Conservation (phyloP, 1,284 basidiomycete genomes). For the Irpex rosettiformis region DNA sequence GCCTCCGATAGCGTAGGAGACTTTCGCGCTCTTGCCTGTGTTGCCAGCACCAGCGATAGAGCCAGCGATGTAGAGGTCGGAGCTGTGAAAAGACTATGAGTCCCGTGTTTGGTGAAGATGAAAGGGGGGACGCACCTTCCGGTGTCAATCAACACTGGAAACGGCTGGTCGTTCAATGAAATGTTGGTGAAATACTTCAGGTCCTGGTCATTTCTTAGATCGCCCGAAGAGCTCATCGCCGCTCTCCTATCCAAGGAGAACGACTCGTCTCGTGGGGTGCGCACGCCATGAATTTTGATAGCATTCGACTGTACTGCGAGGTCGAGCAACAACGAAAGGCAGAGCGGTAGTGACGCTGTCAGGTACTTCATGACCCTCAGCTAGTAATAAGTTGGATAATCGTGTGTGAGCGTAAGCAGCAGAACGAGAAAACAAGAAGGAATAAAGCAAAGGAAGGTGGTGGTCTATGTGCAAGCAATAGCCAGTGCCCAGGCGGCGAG, state of each 20-base stretch:
- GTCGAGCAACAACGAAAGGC: slow-evolving; percentile 26
- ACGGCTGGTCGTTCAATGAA: slow-evolving; percentile 44
- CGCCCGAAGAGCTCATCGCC: slow-evolving; percentile 19
- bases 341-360: slow-evolving; percentile 24
- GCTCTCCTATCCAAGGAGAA: slow-evolving; percentile 17
- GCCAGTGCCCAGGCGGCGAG: background rate
- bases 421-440: background rate
- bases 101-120: background rate
- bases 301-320: slow-evolving; percentile 17
- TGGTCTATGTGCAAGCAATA: background rate
- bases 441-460: slow-evolving; percentile 1
- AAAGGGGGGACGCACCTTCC: slow-evolving; percentile 46
- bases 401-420: background rate
- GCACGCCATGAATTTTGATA: slow-evolving; percentile 19
- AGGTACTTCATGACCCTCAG: slow-evolving; percentile 21
- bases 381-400: too few species aligned
- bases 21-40: slow-evolving; percentile 38
- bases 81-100: slow-evolving; percentile 28
- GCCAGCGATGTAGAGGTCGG: slow-evolving; percentile 59
- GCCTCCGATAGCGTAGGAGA: slow-evolving; percentile 49
- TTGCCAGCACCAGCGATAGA: slow-evolving; percentile 38
- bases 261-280: slow-evolving; percentile 12
- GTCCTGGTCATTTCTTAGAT: slow-evolving; percentile 40
- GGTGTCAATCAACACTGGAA: slow-evolving; percentile 58
- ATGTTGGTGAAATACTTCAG: slow-evolving; percentile 52